Conservation (phyloP, 1,139 yeast species). For the Zygosaccharomyces sapae region DNA sequence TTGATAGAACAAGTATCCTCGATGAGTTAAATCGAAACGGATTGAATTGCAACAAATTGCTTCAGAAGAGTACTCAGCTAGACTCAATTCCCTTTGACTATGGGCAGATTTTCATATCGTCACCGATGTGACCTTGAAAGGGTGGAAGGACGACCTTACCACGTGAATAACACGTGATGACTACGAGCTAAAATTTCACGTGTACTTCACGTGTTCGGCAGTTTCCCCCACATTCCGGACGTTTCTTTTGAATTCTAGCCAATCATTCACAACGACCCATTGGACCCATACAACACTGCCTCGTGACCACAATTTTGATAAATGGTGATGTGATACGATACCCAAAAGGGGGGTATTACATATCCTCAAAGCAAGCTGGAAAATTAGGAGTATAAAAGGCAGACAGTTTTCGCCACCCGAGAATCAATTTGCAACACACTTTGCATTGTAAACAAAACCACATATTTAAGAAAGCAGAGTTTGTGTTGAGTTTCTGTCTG, state of each 20-base stretch:
- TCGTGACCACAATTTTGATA: not conserved
- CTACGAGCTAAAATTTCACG: not conserved
- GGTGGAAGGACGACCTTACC: not conserved
- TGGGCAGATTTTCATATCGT: too few relatives aligned
- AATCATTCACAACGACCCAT: not conserved
- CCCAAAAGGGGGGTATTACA: constrained; percentile 1
- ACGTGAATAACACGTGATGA: not conserved
- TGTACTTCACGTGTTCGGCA: not conserved
- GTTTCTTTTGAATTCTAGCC: not conserved
- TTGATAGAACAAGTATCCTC: too few relatives aligned
- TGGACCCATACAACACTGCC: not conserved
- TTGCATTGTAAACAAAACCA: not conserved
- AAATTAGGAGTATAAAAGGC: constrained; percentile 4
- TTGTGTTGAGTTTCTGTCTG: not conserved
- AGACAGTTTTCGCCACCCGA: constrained; percentile 10
- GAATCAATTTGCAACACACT: not conserved
- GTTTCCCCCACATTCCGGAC: not conserved
- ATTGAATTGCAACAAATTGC: too few relatives aligned
- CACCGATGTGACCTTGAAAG: not conserved
- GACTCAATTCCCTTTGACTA: too few relatives aligned
- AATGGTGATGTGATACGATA: constrained; percentile 1
- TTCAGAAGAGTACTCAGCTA: too few relatives aligned
- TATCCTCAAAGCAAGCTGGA: constrained; percentile 12
- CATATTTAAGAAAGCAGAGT: not conserved
- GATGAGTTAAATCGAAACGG: too few relatives aligned